These are phyloP conservation scores for Talaromyces thailandensis DNA, from an alignment of 495 filamentous ascomycete genomes.

Conservation along the genomic window DNA sequence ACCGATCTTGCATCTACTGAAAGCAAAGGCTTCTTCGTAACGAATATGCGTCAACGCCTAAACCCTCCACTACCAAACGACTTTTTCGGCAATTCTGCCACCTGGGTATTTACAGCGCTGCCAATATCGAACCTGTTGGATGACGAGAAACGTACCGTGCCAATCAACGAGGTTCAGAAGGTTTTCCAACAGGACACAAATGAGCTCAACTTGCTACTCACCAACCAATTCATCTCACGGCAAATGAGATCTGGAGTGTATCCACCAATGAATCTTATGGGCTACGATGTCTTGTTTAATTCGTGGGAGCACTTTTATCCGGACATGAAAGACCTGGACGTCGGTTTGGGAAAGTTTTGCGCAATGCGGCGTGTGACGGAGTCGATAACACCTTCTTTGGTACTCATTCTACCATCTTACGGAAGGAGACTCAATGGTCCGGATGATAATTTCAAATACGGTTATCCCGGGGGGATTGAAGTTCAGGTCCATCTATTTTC, in stretches of 20 bases:
- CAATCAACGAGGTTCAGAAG: neutral
- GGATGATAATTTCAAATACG: neutral
- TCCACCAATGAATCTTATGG: neutral
- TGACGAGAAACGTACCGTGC: neutral
- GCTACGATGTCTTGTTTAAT: neutral
- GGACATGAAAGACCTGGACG: neutral
- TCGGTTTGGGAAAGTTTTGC: neutral
- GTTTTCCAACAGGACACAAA: neutral
- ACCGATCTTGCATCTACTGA: neutral
- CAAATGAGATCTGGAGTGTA: neutral
- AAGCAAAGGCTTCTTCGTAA: neutral
- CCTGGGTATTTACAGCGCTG: neutral
- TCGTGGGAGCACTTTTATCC: neutral
- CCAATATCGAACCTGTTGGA: neutral
- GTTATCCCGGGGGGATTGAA: neutral
- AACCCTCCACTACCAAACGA: neutral
- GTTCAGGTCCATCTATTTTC: neutral
- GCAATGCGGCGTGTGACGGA: neutral
- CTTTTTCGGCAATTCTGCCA: neutral
- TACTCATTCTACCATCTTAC: neutral
- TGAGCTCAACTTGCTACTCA: neutral
- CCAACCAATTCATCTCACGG: neutral
- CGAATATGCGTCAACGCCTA: neutral
- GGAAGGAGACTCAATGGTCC: neutral
- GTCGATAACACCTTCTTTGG: neutral